Evolutionary conservation across 1,139 yeast genomes (phyloP).

Genomic region (Casaregolazyma lundiana): DNA sequence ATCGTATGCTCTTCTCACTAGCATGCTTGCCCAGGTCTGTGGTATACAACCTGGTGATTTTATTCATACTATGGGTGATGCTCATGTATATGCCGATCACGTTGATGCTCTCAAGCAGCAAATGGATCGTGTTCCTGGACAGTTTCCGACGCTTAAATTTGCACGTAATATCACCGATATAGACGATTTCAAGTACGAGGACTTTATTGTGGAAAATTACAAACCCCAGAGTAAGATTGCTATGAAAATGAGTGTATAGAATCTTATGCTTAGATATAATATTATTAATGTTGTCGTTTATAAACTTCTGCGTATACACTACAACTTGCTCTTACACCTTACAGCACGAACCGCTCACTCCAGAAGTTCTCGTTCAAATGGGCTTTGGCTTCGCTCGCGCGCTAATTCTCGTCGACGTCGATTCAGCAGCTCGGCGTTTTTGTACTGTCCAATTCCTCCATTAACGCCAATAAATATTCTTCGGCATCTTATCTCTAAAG

Average conservation of each 20-base stretch:
- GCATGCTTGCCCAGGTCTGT: conserved; percentile 92
- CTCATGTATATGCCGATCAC: conserved; percentile 91
- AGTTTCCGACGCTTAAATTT: conserved; percentile 73
- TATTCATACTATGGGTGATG: conserved; percentile 93
- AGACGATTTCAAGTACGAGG: conserved; percentile 85
- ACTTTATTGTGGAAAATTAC: conserved; percentile 73
- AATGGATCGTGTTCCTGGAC: conserved; percentile 63
- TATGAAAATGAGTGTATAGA: conserved; percentile 71
- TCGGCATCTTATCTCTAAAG: conserved; percentile 1
- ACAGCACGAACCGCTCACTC: neutral
- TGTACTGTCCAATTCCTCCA: neutral
- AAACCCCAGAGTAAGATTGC: conserved; percentile 78
- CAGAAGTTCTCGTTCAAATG: neutral
- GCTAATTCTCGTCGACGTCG: neutral
- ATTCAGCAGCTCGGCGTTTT: neutral
- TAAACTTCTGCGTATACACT: neutral
- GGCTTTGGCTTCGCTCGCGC: neutral
- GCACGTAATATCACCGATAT: conserved; percentile 63
- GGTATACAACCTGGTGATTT: conserved; percentile 95
- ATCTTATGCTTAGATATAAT: neutral
- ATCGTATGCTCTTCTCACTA: conserved; percentile 84
- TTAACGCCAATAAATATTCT: conserved; percentile 2
- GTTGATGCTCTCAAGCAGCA: conserved; percentile 85
- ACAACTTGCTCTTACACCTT: neutral
- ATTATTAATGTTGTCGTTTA: conserved; percentile 2